phyloP scores from a whole-genome alignment of 768 basidiomycete species.

The Boletus tomentosulus region DNA sequence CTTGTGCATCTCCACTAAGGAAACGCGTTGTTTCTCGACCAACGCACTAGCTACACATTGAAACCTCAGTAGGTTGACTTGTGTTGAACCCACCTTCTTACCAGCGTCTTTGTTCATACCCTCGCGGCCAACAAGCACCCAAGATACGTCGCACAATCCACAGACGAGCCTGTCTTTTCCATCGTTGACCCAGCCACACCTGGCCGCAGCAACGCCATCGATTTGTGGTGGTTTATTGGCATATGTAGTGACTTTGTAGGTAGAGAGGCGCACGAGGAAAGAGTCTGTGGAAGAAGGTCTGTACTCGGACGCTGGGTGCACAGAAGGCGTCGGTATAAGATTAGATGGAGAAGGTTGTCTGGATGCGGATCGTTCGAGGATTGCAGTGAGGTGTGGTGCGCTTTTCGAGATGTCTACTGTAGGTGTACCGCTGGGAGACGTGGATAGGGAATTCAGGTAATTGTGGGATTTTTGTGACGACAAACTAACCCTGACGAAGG shows the following conservation, averaged over 20 bases:
- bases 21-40: constrained; percentile 66
- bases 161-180: constrained; percentile 78
- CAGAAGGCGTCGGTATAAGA: constrained; percentile 27
- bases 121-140: constrained; percentile 67
- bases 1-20: constrained; percentile 70
- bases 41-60: constrained; percentile 53
- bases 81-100: constrained; percentile 42
- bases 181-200: constrained; percentile 81
- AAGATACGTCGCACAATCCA: constrained; percentile 64
- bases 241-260: constrained; percentile 78
- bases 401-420: constrained; percentile 43
- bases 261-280: constrained; percentile 68
- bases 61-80: constrained; percentile 12
- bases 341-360: constrained; percentile 48
- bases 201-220: constrained; percentile 76
- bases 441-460: constrained; percentile 1
- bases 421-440: constrained; percentile 3
- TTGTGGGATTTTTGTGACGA: neutral
- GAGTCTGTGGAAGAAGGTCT: constrained; percentile 73
- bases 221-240: constrained; percentile 70
- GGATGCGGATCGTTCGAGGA: constrained; percentile 61
- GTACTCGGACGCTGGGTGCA: constrained; percentile 52
- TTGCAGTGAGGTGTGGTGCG: constrained; percentile 68
- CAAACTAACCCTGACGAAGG: constrained; percentile 25
- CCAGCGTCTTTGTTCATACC: constrained; percentile 77